Evolutionary conservation across 2,329 filamentous ascomycete species (phyloP).

Genomic region (Stagonosporopsis rhizophila): DNA sequence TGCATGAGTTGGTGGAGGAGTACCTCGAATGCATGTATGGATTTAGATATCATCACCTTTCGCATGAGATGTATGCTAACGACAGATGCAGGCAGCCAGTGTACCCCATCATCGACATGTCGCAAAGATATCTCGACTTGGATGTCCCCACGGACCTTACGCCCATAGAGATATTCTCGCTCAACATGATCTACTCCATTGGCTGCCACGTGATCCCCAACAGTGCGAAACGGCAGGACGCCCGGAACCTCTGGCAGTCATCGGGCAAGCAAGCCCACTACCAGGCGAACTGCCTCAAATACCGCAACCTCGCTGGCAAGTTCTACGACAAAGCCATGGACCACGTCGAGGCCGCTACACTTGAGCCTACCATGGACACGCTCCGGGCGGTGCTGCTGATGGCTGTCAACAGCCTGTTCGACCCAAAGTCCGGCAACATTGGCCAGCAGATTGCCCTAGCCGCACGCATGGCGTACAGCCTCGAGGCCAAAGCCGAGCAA

Average conservation of each 20-base stretch:
- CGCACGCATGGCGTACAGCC: conserved; percentile 41
- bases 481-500: conserved; percentile 36
- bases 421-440: conserved; percentile 45
- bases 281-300: conserved; percentile 40
- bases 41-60: neutral
- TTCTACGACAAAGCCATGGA: conserved; percentile 43
- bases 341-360: conserved; percentile 42
- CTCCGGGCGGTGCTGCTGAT: conserved; percentile 44
- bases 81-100: conserved; percentile 24
- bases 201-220: conserved; percentile 43
- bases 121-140: conserved; percentile 33
- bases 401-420: conserved; percentile 46
- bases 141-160: conserved; percentile 34
- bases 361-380: conserved; percentile 42
- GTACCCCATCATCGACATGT: conserved; percentile 41
- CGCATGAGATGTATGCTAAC: neutral
- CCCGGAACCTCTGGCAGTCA: conserved; percentile 30
- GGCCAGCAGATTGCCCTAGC: conserved; percentile 48
- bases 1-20: conserved; percentile 40
- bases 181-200: conserved; percentile 49
- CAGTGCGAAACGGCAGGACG: conserved; percentile 30
- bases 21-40: conserved; percentile 39
- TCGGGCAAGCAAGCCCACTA: conserved; percentile 39
- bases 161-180: conserved; percentile 36
- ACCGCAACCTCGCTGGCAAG: conserved; percentile 34